Conservation (phyloP, 208 protist species). For the Acanthamoeba rhysodes region DNA sequence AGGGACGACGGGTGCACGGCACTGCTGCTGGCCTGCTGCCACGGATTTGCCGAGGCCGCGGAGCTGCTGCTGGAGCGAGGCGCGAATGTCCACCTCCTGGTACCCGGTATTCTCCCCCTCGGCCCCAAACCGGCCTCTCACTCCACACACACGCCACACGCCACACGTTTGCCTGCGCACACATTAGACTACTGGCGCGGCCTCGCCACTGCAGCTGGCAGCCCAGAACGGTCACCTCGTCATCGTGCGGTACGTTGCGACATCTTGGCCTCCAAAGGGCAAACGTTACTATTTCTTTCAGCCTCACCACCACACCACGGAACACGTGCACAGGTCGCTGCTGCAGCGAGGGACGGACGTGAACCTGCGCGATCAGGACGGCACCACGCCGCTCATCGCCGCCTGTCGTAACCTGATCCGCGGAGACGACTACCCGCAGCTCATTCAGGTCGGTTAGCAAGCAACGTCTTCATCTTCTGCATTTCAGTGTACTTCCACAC, state of each 20-base stretch:
- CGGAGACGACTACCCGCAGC: background rate
- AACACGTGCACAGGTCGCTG: background rate
- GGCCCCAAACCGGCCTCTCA: background rate
- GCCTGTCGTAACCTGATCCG: background rate
- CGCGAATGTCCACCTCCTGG: background rate
- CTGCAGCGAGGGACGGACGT: background rate
- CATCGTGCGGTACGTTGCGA: background rate
- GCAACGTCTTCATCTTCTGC: too few relatives aligned
- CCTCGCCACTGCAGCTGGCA: background rate
- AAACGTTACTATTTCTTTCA: too few relatives aligned
- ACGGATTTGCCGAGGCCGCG: background rate
- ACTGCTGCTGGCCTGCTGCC: background rate
- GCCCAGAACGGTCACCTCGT: background rate
- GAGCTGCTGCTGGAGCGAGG: background rate
- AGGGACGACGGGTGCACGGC: background rate
- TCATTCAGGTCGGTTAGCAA: background rate
- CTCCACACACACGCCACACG: background rate
- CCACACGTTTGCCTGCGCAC: background rate
- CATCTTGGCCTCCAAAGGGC: too few relatives aligned
- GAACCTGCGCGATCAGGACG: background rate
- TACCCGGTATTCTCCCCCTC: background rate
- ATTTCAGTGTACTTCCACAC: too few relatives aligned
- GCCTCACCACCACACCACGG: too few relatives aligned
- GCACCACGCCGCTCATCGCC: slow-evolving; percentile 4
- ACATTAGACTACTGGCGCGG: background rate